Base-by-base conservation (phyloP, 768 basidiomycete genomes). In the Boletus huronensis region DNA sequence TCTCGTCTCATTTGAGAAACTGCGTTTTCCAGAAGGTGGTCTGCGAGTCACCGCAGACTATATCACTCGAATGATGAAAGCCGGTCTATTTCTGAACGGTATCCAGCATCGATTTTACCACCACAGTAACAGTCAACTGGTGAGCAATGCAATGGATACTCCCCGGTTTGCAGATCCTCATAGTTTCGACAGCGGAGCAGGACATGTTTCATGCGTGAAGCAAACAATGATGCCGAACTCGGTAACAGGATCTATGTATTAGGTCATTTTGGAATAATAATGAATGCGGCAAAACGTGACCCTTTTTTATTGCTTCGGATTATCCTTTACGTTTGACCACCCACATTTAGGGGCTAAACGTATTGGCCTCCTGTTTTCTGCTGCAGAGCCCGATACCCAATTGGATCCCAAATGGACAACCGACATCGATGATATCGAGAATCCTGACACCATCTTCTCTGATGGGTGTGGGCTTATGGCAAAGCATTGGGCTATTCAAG, bases 381-480 rank as follows among this genome's bases (percentile, higher is more conserved):
- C 79, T 19, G 83, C 85, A 0, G 77, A 82, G 44, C 70, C 85
- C 23, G 85, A 86, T 64, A 81, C 75, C 65, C 65, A 68, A 3
- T 71, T 86, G 9, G 77, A 82, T 62, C 82, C 82, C 3, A 60
- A 64, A 26, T 73, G 71, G 43, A 72, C 77, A 8, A 64, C 71
- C 6, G 85, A 88, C 59, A 85, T 87, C 13, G 72, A 75, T 4
- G 85, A 86, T 55, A 80, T 87, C 50, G 77, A 74, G 58, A 68
- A 72, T 23, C 76, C 77, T 7, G 84, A 83, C 42, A 82, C 83
- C 52, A 60, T 77, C 0, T 86, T 87, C 65, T 86, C 84, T 0
- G 84, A 87, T 64, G 85, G 85, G 1, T 87, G 85, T 62, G 85
- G 85, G 0, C 74, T 87, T 8, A 85, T 87, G 55, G 78, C 82